A percentile compares a stretch with the other conserved stretches of the same genome.
phyloP scores from a whole-genome alignment of 768 basidiomycete species.

The Cystofilobasidium bisporidii region DNA sequence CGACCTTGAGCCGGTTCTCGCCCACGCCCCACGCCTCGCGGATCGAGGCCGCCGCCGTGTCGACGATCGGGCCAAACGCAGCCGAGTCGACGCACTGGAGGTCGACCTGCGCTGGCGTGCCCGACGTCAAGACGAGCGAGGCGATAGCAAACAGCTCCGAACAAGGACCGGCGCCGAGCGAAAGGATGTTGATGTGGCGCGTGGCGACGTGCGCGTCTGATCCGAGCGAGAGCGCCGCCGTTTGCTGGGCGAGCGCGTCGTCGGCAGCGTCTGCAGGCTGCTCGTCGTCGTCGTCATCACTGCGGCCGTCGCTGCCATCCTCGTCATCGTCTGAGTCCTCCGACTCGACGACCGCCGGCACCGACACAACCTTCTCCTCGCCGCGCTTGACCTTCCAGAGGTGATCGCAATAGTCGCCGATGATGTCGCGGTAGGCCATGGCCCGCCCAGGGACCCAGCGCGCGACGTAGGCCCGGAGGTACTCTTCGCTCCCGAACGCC shows the following conservation, averaged over 20 bases:
- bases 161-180: conserved; percentile 23
- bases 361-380: conserved; percentile 7
- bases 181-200: conserved; percentile 22
- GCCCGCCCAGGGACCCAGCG: conserved; percentile 26
- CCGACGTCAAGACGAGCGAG: conserved; percentile 12
- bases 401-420: conserved; percentile 4
- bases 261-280: not conserved
- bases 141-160: conserved; percentile 24
- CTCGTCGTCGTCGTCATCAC: conserved; percentile 12
- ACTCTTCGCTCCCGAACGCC: conserved; percentile 23
- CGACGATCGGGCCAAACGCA: conserved; percentile 22
- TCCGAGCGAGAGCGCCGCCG: conserved; percentile 5
- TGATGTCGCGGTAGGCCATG: conserved; percentile 24
- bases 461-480: conserved; percentile 26
- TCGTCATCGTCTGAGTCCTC: conserved; percentile 20
- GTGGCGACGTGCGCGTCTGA: conserved; percentile 7
- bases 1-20: conserved; percentile 20
- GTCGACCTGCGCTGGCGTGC: conserved; percentile 21
- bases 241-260: not conserved
- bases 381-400: conserved; percentile 5
- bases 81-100: conserved; percentile 28
- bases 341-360: not conserved
- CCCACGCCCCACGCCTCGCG: conserved; percentile 20
- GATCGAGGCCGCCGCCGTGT: conserved; percentile 8
- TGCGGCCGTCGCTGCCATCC: conserved; percentile 4